Percentiles rank a stretch among this genome's conserved stretches.
Conservation (phyloP, 225 moss, liverwort and hornwort genomes). For the Bryoerythrophyllum caledonicum region DNA sequence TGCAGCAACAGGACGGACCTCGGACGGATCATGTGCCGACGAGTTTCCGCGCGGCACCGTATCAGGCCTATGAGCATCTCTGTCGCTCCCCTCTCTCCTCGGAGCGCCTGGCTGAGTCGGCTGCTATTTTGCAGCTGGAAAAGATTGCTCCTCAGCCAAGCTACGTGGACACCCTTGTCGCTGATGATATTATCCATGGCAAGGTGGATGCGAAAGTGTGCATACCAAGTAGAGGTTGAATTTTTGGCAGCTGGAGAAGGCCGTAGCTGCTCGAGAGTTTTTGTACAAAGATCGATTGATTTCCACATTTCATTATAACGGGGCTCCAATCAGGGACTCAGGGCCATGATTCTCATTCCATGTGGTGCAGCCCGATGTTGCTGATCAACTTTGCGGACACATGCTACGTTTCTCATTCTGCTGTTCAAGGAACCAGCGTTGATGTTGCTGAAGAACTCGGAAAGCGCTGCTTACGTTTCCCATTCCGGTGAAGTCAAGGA, state of each 20-base stretch:
- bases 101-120: conserved; percentile 52
- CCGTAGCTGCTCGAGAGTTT: conserved; percentile 25
- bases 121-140: conserved; percentile 49
- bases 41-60: conserved; percentile 46
- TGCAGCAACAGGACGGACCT: conserved; percentile 30
- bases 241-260: conserved; percentile 20
- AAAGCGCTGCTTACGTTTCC: too few species aligned
- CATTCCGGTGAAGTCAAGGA: too few species aligned
- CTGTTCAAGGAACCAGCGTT: not conserved
- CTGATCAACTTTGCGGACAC: too few species aligned
- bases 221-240: not conserved
- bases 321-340: not conserved
- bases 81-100: conserved; percentile 46
- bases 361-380: conserved; percentile 3
- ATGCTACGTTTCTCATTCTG: conserved; percentile 1
- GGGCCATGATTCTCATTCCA: not conserved
- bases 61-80: conserved; percentile 53
- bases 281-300: conserved; percentile 31
- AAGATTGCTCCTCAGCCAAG: conserved; percentile 14
- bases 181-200: conserved; percentile 21
- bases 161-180: conserved; percentile 2
- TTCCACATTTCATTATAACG: conserved; percentile 9
- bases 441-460: too few species aligned
- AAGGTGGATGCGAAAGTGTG: conserved; percentile 21
- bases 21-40: not conserved